These are phyloP conservation scores for Yamadazyma siamensis DNA, from an alignment of 1,139 yeast species.

Conservation along the genomic window DNA sequence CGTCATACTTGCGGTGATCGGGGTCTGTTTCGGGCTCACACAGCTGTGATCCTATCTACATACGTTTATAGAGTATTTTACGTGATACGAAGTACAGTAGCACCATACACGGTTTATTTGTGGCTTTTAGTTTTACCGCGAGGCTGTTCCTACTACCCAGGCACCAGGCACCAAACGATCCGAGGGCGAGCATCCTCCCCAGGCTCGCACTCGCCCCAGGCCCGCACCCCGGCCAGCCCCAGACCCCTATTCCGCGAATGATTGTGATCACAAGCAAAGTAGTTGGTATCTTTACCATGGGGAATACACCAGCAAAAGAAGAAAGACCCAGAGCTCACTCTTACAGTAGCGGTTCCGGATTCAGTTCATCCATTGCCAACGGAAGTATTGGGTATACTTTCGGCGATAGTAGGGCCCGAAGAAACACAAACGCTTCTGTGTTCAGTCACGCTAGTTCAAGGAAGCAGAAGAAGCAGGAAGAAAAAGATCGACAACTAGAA, in stretches of 20 bases:
- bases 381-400: conserved; percentile 1
- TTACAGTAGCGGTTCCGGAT: conserved; percentile 8
- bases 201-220: not conserved
- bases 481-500: conserved; percentile 51
- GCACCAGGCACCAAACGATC: too few relatives aligned
- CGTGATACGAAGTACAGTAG: too few relatives aligned
- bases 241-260: too few relatives aligned
- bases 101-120: too few relatives aligned
- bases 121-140: not conserved
- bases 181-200: too few relatives aligned
- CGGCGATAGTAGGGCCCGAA: conserved; percentile 7
- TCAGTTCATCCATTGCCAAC: conserved; percentile 1
- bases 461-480: conserved; percentile 37
- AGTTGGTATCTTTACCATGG: conserved; percentile 9
- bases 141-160: too few relatives aligned
- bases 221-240: not conserved
- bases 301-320: conserved; percentile 16
- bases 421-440: conserved; percentile 12
- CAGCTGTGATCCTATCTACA: too few relatives aligned
- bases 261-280: conserved; percentile 2
- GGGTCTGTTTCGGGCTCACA: conserved; percentile 33
- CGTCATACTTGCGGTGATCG: conserved; percentile 38
- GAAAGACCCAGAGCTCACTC: conserved; percentile 11
- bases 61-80: too few relatives aligned
- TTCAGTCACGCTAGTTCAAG: conserved; percentile 18